Conservation (phyloP, 257 asterid species). For the Echium plantagineum region DNA sequence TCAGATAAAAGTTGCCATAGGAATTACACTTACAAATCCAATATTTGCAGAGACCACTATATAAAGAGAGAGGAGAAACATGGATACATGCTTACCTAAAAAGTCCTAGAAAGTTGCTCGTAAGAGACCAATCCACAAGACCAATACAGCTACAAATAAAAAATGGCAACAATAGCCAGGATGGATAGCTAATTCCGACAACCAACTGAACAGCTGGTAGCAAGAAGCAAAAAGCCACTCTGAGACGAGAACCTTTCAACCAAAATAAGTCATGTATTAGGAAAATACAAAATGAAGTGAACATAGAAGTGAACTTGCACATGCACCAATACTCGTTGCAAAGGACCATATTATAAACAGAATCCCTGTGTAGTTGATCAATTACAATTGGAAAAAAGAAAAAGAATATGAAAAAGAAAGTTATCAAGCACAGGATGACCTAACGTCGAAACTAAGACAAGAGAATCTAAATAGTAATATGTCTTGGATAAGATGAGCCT, state of each 20-base stretch:
- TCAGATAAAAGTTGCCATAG: neutral
- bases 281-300: constrained; percentile 2
- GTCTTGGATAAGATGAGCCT: neutral
- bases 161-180: constrained; percentile 96
- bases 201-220: constrained; percentile 96
- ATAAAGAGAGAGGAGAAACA: neutral
- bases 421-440: neutral
- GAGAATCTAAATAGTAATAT: neutral
- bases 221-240: constrained; percentile 83
- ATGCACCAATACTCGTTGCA: constrained; percentile 10
- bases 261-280: constrained; percentile 8
- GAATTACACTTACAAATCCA: neutral
- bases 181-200: constrained; percentile 91
- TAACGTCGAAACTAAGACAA: neutral
- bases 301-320: constrained; percentile 1
- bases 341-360: neutral
- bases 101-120: constrained; percentile 96
- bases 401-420: neutral
- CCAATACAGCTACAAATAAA: constrained; percentile 93
- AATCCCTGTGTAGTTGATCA: too few species aligned
- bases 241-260: constrained; percentile 79
- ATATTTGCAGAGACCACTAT: constrained; percentile 1
- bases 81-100: constrained; percentile 50
- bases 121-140: constrained; percentile 87
- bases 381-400: too few species aligned